phyloP scores from a whole-genome alignment of 2,329 filamentous ascomycete genomes.

The Xenosphaeropsis pyriputrescens region DNA sequence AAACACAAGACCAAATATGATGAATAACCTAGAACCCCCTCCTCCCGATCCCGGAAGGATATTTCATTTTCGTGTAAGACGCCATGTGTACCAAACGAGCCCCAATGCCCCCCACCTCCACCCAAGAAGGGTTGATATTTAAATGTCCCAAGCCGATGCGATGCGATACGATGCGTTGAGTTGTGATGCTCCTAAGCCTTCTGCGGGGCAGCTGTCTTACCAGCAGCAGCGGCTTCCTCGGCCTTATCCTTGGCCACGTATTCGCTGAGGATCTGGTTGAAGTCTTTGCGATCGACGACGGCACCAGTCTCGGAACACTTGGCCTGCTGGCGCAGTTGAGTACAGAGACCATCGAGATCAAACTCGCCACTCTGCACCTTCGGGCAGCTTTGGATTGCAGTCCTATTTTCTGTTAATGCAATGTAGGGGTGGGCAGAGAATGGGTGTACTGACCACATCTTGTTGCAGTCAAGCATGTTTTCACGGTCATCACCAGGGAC shows the following conservation, averaged over 20 bases:
- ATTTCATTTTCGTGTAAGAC: too few species aligned
- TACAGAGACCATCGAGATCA: slow-evolving; percentile 85
- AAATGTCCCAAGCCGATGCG: too few species aligned
- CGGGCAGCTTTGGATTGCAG: slow-evolving; percentile 73
- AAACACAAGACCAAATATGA: too few species aligned
- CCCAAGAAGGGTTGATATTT: too few species aligned
- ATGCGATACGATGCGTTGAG: too few species aligned
- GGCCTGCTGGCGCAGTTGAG: slow-evolving; percentile 86
- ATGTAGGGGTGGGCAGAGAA: not conserved
- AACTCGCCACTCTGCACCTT: slow-evolving; percentile 84
- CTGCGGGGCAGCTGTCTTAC: too few species aligned
- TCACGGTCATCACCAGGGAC: slow-evolving; percentile 43
- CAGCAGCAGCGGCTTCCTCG: too few species aligned
- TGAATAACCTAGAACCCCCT: too few species aligned
- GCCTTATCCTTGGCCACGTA: slow-evolving; percentile 22
- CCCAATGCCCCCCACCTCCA: too few species aligned
- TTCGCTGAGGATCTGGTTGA: slow-evolving; percentile 62
- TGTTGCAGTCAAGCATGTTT: slow-evolving; percentile 68
- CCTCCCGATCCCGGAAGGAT: too few species aligned
- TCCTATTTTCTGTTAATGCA: slow-evolving; percentile 38
- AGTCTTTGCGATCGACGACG: slow-evolving; percentile 78
- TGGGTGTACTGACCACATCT: slow-evolving; percentile 64
- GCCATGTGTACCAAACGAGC: too few species aligned
- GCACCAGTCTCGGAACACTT: slow-evolving; percentile 87
- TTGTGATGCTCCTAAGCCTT: too few species aligned